Evolutionary conservation across 2,329 filamentous ascomycete species (phyloP).

Genomic region (Drechslerella coelobrocha): DNA sequence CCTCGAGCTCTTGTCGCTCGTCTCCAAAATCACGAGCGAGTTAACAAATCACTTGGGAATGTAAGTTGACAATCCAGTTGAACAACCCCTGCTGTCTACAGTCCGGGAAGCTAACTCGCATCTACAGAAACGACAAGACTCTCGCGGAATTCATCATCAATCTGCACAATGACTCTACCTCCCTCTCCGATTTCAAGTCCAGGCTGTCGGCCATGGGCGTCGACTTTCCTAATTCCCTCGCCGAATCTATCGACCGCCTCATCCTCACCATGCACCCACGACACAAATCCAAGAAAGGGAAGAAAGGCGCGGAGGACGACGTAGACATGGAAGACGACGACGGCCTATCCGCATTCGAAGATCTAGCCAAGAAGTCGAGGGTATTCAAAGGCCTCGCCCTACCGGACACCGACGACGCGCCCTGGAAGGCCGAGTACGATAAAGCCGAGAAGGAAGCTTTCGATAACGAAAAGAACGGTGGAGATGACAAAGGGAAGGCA

Average conservation of each 20-base stretch:
- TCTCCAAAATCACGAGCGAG: conserved; percentile 92
- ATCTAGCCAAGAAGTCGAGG: conserved; percentile 75
- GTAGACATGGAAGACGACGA: conserved; percentile 59
- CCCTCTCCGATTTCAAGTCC: conserved; percentile 75
- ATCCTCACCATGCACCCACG: conserved; percentile 90
- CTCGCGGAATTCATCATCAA: conserved; percentile 96
- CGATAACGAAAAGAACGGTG: conserved; percentile 52
- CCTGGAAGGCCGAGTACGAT: conserved; percentile 62
- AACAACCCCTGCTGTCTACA: too few relatives aligned
- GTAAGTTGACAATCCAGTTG: too few relatives aligned
- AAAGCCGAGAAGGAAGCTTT: conserved; percentile 56
- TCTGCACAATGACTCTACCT: conserved; percentile 77
- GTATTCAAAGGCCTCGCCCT: conserved; percentile 91
- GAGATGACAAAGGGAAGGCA: conserved; percentile 18
- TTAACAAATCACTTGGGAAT: conserved; percentile 92
- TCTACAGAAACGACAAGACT: conserved; percentile 75
- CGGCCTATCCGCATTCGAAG: conserved; percentile 59
- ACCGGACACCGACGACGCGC: conserved; percentile 73
- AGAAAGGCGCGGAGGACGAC: conserved; percentile 55
- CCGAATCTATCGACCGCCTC: conserved; percentile 89
- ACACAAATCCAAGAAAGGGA: conserved; percentile 69
- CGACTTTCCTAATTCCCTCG: conserved; percentile 82
- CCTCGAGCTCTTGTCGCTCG: conserved; percentile 89
- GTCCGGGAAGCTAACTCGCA: conserved; percentile 14
- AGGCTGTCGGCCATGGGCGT: conserved; percentile 78